These are phyloP conservation scores for Serpula lacrymans DNA, from an alignment of 768 basidiomycete genomes.

Conservation along the genomic window DNA sequence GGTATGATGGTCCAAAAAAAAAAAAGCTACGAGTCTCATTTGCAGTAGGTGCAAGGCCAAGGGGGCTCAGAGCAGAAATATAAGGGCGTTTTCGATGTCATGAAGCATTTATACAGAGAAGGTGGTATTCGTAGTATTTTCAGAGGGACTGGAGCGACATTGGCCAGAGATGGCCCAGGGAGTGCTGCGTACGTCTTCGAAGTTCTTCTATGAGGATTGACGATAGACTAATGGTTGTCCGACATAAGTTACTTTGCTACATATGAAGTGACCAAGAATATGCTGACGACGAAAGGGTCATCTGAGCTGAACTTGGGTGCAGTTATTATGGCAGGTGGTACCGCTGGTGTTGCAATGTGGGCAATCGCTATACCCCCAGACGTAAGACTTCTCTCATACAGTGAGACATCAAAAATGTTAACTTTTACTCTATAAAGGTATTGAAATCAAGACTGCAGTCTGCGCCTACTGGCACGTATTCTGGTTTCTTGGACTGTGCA, in stretches of 20 bases:
- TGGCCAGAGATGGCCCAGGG: constrained; percentile 94
- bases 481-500: constrained; percentile 88
- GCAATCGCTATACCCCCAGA: constrained; percentile 95
- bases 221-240: constrained; percentile 1
- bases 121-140: constrained; percentile 91
- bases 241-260: constrained; percentile 97
- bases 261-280: constrained; percentile 91
- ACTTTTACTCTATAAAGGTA: constrained; percentile 51
- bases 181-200: constrained; percentile 77
- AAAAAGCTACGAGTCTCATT: constrained; percentile 1
- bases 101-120: constrained; percentile 87
- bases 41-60: constrained; percentile 81
- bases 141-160: constrained; percentile 89
- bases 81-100: constrained; percentile 88
- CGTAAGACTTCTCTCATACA: constrained; percentile 51
- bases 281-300: constrained; percentile 75
- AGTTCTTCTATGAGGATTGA: constrained; percentile 7
- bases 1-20: constrained; percentile 35
- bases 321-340: constrained; percentile 89
- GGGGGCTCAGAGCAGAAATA: constrained; percentile 69
- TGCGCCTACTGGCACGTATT: constrained; percentile 96
- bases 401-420: background rate
- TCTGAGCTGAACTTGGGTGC: constrained; percentile 80
- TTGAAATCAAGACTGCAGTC: constrained; percentile 95
- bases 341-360: constrained; percentile 99